A percentile compares a stretch with the other conserved stretches of the same genome.
phyloP scores from a whole-genome alignment of 163 green algal species.

The Prototheca cutis region DNA sequence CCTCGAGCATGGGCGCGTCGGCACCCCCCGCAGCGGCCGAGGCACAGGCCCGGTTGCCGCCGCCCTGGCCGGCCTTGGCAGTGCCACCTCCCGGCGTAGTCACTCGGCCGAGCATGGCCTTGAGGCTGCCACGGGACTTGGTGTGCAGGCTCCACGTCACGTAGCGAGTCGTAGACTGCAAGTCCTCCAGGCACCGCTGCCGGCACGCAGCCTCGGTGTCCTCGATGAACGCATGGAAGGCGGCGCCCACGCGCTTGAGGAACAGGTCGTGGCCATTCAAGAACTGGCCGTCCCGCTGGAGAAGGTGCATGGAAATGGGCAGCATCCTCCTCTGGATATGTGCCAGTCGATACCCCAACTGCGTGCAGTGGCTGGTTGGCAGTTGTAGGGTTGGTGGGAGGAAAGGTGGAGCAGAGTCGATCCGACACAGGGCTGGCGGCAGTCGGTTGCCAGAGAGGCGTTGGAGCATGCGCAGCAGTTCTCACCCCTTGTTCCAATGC shows the following conservation, averaged over 20 bases:
- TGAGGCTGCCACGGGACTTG: conserved; percentile 52
- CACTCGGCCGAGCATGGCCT: conserved; percentile 55
- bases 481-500: background rate
- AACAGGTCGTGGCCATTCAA: conserved; percentile 80
- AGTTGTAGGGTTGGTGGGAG: background rate
- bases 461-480: no score
- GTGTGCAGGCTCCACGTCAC: conserved; percentile 91
- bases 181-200: conserved; percentile 81
- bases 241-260: conserved; percentile 64
- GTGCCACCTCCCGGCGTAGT: conserved; percentile 6
- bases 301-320: conserved; percentile 75
- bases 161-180: conserved; percentile 78
- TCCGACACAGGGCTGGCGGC: no score
- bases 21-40: background rate
- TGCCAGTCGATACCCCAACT: conserved; percentile 82
- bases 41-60: no score
- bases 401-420: no score
- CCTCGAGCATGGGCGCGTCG: conserved; percentile 11
- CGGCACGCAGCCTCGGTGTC: conserved; percentile 24
- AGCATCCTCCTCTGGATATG: conserved; percentile 84
- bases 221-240: conserved; percentile 77
- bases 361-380: conserved; percentile 9
- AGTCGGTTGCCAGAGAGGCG: no score
- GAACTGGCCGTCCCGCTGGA: conserved; percentile 51
- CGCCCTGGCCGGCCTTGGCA: background rate